phyloP scores from a whole-genome alignment of 2,329 filamentous ascomycete species.

The Rhytidhysteron rufulum region DNA sequence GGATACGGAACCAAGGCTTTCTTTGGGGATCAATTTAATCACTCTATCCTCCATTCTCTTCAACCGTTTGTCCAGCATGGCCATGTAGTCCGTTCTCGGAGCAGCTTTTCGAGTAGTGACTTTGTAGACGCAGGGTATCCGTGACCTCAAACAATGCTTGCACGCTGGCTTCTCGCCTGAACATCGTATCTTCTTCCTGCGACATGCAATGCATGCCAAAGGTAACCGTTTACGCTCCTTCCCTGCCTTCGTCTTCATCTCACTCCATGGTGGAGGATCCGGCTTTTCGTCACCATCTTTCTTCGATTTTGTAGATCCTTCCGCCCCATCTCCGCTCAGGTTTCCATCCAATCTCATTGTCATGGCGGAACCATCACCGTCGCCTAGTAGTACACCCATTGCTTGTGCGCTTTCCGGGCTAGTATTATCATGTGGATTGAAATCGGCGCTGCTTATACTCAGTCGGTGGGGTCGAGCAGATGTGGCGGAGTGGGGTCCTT shows the following conservation, averaged over 20 bases:
- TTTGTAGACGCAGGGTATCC: conserved; percentile 96
- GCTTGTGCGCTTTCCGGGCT: conserved; percentile 33
- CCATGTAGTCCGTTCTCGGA: conserved; percentile 96
- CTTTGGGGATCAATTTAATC: conserved; percentile 89
- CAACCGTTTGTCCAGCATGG: conserved; percentile 92
- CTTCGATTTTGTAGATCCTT: conserved; percentile 17
- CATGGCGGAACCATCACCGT: conserved; percentile 23
- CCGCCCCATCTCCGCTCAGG: conserved; percentile 17
- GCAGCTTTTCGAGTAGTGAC: conserved; percentile 92
- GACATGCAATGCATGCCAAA: conserved; percentile 90
- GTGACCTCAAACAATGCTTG: conserved; percentile 89
- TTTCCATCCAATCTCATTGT: conserved; percentile 24
- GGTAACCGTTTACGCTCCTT: conserved; percentile 93
- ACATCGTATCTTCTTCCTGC: conserved; percentile 95
- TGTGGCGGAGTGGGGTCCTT: conserved; percentile 25
- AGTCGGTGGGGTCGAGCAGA: conserved; percentile 25
- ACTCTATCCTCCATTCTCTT: conserved; percentile 98
- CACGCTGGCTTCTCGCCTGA: conserved; percentile 97
- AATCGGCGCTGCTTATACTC: conserved; percentile 29
- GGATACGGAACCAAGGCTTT: conserved; percentile 66
- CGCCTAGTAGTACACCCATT: conserved; percentile 25
- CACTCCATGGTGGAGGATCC: conserved; percentile 46
- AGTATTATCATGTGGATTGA: conserved; percentile 26
- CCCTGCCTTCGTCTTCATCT: conserved; percentile 65
- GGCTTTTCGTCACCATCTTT: conserved; percentile 27